These are phyloP conservation scores for Sinapis alba DNA, from an alignment of 441 rosid genomes.

Conservation along the genomic window DNA sequence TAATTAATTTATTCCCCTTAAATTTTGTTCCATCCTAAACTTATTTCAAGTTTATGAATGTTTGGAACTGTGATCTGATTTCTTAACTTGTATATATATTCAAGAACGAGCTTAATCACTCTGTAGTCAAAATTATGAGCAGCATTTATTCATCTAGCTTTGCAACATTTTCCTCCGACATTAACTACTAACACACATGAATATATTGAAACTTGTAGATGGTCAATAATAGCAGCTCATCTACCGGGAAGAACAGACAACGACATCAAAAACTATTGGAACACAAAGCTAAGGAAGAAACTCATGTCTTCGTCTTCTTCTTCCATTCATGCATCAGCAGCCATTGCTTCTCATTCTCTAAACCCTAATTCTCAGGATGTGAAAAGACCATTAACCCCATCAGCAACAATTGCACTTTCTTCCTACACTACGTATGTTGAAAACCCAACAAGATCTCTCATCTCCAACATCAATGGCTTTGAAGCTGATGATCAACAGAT, in stretches of 20 bases:
- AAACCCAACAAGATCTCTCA: slow-evolving; percentile 41
- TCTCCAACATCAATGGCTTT: slow-evolving; percentile 32
- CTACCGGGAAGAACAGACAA: slow-evolving; percentile 70
- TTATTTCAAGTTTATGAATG: neutral
- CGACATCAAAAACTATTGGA: slow-evolving; percentile 68
- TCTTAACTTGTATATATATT: neutral
- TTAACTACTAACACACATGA: slow-evolving; percentile 9
- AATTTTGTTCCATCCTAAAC: neutral
- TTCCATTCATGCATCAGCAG: slow-evolving; percentile 43
- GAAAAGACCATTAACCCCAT: slow-evolving; percentile 39
- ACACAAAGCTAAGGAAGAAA: slow-evolving; percentile 69
- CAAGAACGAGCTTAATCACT: neutral
- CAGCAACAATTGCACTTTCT: slow-evolving; percentile 39
- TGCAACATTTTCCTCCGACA: slow-evolving; percentile 19
- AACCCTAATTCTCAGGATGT: slow-evolving; percentile 32
- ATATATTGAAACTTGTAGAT: slow-evolving; percentile 43
- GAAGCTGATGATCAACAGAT: slow-evolving; percentile 40
- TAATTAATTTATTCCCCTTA: neutral
- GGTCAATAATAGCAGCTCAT: slow-evolving; percentile 71
- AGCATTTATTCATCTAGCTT: slow-evolving; percentile 20
- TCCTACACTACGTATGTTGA: slow-evolving; percentile 46
- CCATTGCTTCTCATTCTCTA: slow-evolving; percentile 29
- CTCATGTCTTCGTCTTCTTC: slow-evolving; percentile 51
- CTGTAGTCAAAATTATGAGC: slow-evolving; percentile 31
- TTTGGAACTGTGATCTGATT: neutral